Evolutionary conservation across 345 rosid genomes (phyloP).

Genomic region (Aquilaria yunnanensis): DNA sequence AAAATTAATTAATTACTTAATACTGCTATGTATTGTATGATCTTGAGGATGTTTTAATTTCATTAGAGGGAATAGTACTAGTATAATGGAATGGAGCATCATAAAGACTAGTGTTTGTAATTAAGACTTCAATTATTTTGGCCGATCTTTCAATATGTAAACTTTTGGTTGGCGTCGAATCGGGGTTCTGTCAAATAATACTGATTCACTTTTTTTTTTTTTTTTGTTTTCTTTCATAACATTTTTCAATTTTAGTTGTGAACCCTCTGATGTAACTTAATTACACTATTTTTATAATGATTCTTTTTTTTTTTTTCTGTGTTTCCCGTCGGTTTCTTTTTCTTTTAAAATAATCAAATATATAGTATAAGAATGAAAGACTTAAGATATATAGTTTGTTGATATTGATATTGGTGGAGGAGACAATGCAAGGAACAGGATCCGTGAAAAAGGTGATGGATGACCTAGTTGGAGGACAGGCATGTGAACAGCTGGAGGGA

Average conservation of each 20-base stretch:
- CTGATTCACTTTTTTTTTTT: neutral
- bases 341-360: constrained; percentile 11
- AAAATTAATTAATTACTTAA: too few species aligned
- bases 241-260: neutral
- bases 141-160: too few species aligned
- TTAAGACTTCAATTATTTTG: too few species aligned
- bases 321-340: constrained; percentile 4
- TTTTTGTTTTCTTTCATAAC: neutral
- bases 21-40: too few species aligned
- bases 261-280: constrained; percentile 8
- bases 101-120: too few species aligned
- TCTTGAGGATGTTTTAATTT: too few species aligned
- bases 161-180: too few species aligned
- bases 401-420: constrained; percentile 18
- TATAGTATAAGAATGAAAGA: too few species aligned
- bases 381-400: neutral
- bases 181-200: too few species aligned
- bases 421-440: constrained; percentile 12
- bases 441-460: constrained; percentile 22
- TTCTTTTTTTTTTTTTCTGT: constrained; percentile 11
- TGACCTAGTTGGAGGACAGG: constrained; percentile 3
- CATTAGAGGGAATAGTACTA: too few species aligned
- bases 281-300: constrained; percentile 19
- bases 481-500: constrained; percentile 23
- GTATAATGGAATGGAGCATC: too few species aligned